Conservation (phyloP, 768 basidiomycete species). For the Lactarius deliciosus region DNA sequence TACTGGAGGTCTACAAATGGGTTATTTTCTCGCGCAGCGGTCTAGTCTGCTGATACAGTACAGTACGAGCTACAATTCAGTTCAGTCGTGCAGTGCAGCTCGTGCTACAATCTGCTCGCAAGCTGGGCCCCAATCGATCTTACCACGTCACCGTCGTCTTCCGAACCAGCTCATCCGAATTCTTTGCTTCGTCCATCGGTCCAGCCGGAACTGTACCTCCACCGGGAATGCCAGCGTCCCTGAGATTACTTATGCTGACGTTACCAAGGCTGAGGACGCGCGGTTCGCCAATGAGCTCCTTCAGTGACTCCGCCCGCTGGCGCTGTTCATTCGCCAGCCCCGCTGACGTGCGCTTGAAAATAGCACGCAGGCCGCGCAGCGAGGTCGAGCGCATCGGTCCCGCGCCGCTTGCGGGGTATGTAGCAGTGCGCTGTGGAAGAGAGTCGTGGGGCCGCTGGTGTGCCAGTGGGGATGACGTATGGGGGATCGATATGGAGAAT, state of each 20-base stretch:
- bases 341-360: conserved; percentile 24
- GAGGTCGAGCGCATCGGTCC: conserved; percentile 14
- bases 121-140: background rate
- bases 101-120: background rate
- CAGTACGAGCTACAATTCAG: background rate
- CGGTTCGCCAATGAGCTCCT: conserved; percentile 20
- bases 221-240: conserved; percentile 5
- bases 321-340: conserved; percentile 10
- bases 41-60: conserved; percentile 1
- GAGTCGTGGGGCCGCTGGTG: background rate
- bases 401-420: background rate
- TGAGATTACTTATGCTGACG: conserved; percentile 17
- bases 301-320: conserved; percentile 22
- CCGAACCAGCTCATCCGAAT: background rate
- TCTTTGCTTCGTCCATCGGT: background rate
- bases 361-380: conserved; percentile 18
- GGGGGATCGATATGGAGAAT: background rate
- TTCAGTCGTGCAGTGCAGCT: background rate
- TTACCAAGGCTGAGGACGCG: conserved; percentile 21
- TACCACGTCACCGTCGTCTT: conserved; percentile 1
- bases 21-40: background rate
- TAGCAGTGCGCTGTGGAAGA: background rate
- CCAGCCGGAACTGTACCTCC: background rate
- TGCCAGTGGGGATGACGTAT: conserved; percentile 6
- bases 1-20: too few species aligned